Evolutionary conservation across 2,329 filamentous ascomycete species (phyloP), one percentile per base, ranked within the genome.

Genomic region (Aspergillus fumigatiaffinis): DNA sequence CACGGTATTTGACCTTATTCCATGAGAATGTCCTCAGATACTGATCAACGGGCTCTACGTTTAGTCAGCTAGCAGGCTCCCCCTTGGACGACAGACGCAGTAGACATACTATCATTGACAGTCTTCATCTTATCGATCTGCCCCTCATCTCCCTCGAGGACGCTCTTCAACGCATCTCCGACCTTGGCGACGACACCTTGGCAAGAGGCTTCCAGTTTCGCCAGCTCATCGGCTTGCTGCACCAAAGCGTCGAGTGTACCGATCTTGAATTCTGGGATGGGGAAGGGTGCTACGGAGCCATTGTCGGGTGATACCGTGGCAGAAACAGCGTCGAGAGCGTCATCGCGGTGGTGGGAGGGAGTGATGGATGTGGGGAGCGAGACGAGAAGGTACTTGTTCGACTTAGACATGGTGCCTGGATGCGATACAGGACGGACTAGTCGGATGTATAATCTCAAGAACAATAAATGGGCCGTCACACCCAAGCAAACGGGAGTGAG

Each of bases 1-100:
- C 88, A 68, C 94, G 87, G 76, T 97, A 99, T 73, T 96, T 94
- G 77, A 96, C 91, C 77, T 94, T 97, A 79, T 97, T 97, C 94
- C 94, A 99, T 64, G 86, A 84, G 76, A 97, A 99, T 55, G 84
- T 87, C 70, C 87, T 86, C 49, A 99, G 80, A 73, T 97, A 99
- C 73, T 93, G 89, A 68, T 97, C 93, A 59, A 93, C 92, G n/a
- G 94, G 92, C 76, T 96, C 93, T 97, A 73, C 17, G 62, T 25
- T 46, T 38, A 29, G 60, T 66, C 48, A 59, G 56, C 32, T 55
- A 54, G 49, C 51, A 46, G 46, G 49, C 50, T 12, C 50, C 58
- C 63, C 48, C 57, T 14, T 46, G 47, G 3, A 21, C 23, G 17
- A 14, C 12, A 9, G 46, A 50, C 25, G 21, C 1, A 23, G 48